Evolutionary conservation across 1,284 basidiomycete genomes (phyloP).

Genomic region (Jaminaea rosea): DNA sequence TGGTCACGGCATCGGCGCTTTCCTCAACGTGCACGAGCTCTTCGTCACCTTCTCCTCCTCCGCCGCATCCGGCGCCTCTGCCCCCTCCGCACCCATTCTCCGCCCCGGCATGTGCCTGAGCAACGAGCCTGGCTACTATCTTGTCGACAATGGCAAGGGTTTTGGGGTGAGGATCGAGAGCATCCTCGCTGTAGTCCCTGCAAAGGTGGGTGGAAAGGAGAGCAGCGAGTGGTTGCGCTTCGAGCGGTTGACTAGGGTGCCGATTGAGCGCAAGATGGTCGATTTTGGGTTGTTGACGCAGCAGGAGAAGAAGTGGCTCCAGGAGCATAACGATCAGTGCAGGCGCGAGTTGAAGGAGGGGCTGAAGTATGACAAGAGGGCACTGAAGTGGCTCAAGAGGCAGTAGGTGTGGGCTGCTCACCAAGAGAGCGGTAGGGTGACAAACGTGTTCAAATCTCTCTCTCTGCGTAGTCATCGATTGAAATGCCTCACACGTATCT

Average conservation of each 20-base stretch:
- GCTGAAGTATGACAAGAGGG: conserved; percentile 32
- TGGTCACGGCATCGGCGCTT: conserved; percentile 39
- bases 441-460: too few species aligned
- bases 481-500: too few species aligned
- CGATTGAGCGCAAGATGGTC: conserved; percentile 32
- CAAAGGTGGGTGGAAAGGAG: conserved; percentile 15
- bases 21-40: conserved; percentile 38
- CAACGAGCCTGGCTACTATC: conserved; percentile 42
- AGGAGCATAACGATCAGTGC: conserved; percentile 43
- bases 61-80: conserved; percentile 19
- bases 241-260: conserved; percentile 47
- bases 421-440: too few species aligned
- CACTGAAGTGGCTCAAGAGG: conserved; percentile 26
- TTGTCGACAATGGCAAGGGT: conserved; percentile 23
- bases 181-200: conserved; percentile 22
- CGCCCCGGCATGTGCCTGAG: conserved; percentile 27
- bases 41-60: conserved; percentile 34
- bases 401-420: too few species aligned
- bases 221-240: conserved; percentile 43
- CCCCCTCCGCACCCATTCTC: not conserved
- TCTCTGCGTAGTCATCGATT: too few species aligned
- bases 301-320: conserved; percentile 43
- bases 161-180: conserved; percentile 43
- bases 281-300: conserved; percentile 34
- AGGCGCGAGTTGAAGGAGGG: conserved; percentile 29